Evolutionary conservation across 345 rosid species (phyloP).

Genomic region (Microcos paniculata): DNA sequence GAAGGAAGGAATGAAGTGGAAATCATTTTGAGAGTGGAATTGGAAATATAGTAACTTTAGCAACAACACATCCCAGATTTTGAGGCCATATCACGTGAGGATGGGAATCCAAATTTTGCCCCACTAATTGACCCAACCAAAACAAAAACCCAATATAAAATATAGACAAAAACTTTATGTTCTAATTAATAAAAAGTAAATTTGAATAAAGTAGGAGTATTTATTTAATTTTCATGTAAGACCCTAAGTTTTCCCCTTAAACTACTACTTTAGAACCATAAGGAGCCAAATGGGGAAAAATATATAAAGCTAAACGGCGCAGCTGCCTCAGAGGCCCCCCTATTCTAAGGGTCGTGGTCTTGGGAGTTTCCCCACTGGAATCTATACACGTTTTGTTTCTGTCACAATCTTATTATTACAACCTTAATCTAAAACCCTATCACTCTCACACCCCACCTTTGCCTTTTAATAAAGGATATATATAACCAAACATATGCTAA

Average conservation of each 20-base stretch:
- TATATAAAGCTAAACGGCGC: conserved; percentile 46
- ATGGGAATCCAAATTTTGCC: conserved; percentile 27
- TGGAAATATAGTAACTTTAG: conserved; percentile 20
- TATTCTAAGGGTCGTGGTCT: conserved; percentile 42
- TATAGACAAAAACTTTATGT: not conserved
- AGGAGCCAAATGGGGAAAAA: conserved; percentile 4
- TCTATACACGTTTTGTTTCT: conserved; percentile 35
- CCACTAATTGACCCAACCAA: conserved; percentile 23
- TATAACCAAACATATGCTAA: not conserved
- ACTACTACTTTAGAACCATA: conserved; percentile 13
- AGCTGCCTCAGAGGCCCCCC: conserved; percentile 26
- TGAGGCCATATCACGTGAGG: conserved; percentile 55
- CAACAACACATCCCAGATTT: conserved; percentile 47
- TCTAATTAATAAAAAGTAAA: not conserved
- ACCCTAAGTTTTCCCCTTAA: not conserved
- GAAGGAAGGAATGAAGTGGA: too few species aligned
- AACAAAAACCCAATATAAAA: not conserved
- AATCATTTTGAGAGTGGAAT: too few species aligned
- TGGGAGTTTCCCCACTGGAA: conserved; percentile 38
- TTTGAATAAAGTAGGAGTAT: not conserved
- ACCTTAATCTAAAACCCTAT: not conserved
- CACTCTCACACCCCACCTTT: not conserved
- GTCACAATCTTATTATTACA: conserved; percentile 11
- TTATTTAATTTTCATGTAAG: not conserved
- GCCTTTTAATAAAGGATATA: not conserved